phyloP scores from a whole-genome alignment of 352 stramenopile genomes.

The Globisporangium uncinulatum region DNA sequence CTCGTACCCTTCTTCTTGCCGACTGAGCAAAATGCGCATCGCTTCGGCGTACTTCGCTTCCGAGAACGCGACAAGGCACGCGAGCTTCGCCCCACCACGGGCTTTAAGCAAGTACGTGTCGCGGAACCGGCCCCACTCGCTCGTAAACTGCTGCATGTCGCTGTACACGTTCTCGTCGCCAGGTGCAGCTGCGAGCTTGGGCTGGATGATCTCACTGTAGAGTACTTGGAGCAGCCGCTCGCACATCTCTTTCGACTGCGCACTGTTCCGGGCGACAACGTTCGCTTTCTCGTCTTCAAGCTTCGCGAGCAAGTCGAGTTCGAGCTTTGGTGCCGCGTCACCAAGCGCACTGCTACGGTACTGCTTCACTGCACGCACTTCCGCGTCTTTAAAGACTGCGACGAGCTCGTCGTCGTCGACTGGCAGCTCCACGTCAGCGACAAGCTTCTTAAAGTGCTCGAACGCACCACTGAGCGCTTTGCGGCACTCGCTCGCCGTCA shows the following conservation, averaged over 20 bases:
- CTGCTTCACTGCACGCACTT: slow-evolving; percentile 40
- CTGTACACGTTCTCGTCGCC: slow-evolving; percentile 53
- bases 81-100: slow-evolving; percentile 63
- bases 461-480: slow-evolving; percentile 61
- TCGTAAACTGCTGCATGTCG: slow-evolving; percentile 78
- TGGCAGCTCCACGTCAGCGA: slow-evolving; percentile 55
- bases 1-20: slow-evolving; percentile 82
- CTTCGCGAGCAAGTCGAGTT: slow-evolving; percentile 56
- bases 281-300: slow-evolving; percentile 63
- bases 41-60: slow-evolving; percentile 79
- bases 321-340: slow-evolving; percentile 57
- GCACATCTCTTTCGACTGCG: slow-evolving; percentile 72
- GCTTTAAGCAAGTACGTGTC: slow-evolving; percentile 71
- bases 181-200: slow-evolving; percentile 46
- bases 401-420: slow-evolving; percentile 67
- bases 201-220: slow-evolving; percentile 77
- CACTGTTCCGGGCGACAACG: slow-evolving; percentile 37
- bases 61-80: slow-evolving; percentile 69
- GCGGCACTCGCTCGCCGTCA: slow-evolving; percentile 74
- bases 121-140: slow-evolving; percentile 65
- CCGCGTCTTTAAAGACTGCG: slow-evolving; percentile 45
- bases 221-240: slow-evolving; percentile 74
- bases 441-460: slow-evolving; percentile 57
- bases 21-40: slow-evolving; percentile 74
- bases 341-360: slow-evolving; percentile 67